A percentile compares a stretch with the other conserved stretches of the same genome.
Conservation (phyloP, 192 early-diverging fungal genomes). For the Linnemannia schmuckeri region DNA sequence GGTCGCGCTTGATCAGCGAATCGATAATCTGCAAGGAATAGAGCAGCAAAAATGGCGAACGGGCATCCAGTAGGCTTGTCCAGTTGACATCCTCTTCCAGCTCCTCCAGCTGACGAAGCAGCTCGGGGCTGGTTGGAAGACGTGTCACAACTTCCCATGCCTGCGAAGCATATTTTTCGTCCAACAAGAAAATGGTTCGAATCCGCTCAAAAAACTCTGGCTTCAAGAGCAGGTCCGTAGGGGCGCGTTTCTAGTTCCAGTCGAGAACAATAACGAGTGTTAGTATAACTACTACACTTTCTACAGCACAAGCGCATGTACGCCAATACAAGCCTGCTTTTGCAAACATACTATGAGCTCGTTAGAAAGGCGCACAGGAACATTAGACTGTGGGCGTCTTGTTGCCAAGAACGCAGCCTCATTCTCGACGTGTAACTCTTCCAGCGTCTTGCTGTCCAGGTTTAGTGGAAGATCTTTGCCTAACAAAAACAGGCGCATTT, state of each 20-base stretch:
- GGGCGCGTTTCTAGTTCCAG: conserved; percentile 37
- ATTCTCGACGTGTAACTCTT: conserved; percentile 57
- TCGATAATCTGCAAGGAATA: conserved; percentile 61
- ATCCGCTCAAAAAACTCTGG: conserved; percentile 59
- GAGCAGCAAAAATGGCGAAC: conserved; percentile 61
- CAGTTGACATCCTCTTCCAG: conserved; percentile 52
- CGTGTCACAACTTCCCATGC: conserved; percentile 45
- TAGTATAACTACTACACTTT: not conserved
- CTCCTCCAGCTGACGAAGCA: conserved; percentile 38
- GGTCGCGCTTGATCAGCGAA: conserved; percentile 54
- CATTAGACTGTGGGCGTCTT: conserved; percentile 16
- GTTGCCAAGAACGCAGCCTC: conserved; percentile 48
- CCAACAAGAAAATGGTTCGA: conserved; percentile 55
- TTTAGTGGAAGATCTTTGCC: conserved; percentile 50
- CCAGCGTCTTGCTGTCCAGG: conserved; percentile 50
- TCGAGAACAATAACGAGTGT: not conserved
- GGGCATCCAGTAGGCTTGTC: conserved; percentile 48
- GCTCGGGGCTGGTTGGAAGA: conserved; percentile 54
- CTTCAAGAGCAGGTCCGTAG: conserved; percentile 55
- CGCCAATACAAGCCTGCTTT: not conserved
- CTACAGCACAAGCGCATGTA: not conserved
- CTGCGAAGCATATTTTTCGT: conserved; percentile 62
- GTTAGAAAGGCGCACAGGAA: not conserved
- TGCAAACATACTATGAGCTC: not conserved
- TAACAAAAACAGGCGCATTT: conserved; percentile 44